Evolutionary conservation across 2,329 filamentous ascomycete genomes (phyloP), one percentile per base, ranked within the genome.

Genomic region (Bipolaris bicolor): DNA sequence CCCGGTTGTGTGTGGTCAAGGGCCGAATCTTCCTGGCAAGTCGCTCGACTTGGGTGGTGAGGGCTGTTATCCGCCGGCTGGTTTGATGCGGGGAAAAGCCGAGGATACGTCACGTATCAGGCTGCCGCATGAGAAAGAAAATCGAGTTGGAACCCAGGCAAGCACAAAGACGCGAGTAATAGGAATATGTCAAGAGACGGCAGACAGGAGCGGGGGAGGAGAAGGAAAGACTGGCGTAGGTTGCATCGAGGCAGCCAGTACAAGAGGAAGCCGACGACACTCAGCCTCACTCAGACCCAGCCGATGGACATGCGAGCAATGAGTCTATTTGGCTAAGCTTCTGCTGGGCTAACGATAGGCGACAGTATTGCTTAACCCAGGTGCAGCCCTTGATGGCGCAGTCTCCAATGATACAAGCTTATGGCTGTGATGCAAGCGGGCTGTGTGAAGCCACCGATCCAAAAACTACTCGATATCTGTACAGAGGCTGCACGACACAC

Each of bases 381-480:
- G 55, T 67, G 63, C 65, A 59, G 55, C 44, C 22, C 47, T 47
- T 49, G 40, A 24, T 31, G 41, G 43, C 51, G 33, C 54, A 37
- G 31, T 48, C 51, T 60, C 67, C 66, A 70, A 69, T 68, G 47
- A 60, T 15, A 52, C 40, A 34, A 29, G 49, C 33, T 34, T 24
- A 61, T 67, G 66, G 67, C 63, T 60, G 59, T 26, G 39, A 40
- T 33, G 60, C 59, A 64, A 60, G 61, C 43, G 52, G 65, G 64
- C 65, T 67, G 60, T 62, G 62, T 60, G 60, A 52, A 52, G n/a
- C 26, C 36, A 37, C 24, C 43, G 53, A 16, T 45, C 54, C 51
- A 37, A 52, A 57, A 52, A 31, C 22, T 39, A 57, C 36, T 60
- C 57, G 22, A 49, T 18, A 26, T 26, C 33, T 26, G 18, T 26